Evolutionary conservation across 2,329 filamentous ascomycete genomes (phyloP).

Genomic region (Phyllachora maydis): DNA sequence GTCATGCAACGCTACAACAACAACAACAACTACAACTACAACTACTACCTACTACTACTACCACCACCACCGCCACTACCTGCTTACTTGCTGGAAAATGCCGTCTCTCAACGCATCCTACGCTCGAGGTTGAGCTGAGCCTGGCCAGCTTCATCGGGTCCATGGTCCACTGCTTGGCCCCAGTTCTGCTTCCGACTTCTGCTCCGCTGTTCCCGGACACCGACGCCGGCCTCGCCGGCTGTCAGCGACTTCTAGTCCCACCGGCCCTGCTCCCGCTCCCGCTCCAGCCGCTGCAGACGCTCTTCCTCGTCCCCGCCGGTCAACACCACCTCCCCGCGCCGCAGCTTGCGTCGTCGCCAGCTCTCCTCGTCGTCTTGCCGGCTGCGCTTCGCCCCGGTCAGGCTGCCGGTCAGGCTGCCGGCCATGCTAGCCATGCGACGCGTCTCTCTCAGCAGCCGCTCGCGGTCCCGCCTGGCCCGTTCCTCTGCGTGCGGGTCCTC

Average conservation of each 20-base stretch:
- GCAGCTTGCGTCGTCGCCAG: constrained; percentile 22
- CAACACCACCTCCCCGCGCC: constrained; percentile 24
- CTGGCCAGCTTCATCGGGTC: too few relatives aligned
- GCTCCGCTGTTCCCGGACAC: too few relatives aligned
- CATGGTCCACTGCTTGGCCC: too few relatives aligned
- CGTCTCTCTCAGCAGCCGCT: constrained; percentile 46
- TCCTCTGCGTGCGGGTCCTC: constrained; percentile 46
- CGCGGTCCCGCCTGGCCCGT: constrained; percentile 43
- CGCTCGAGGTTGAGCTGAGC: too few relatives aligned
- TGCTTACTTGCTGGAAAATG: too few relatives aligned
- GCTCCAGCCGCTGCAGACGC: constrained; percentile 32
- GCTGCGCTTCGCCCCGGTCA: constrained; percentile 26
- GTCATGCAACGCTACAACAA: too few relatives aligned
- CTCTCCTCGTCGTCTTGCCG: constrained; percentile 16
- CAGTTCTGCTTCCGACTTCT: too few relatives aligned
- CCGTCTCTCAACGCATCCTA: too few relatives aligned
- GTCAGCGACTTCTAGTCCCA: constrained; percentile 10
- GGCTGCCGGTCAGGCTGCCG: too few relatives aligned
- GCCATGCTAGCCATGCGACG: constrained; percentile 46
- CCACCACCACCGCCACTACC: too few relatives aligned
- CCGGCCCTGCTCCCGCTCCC: constrained; percentile 33
- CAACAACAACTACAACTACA: too few relatives aligned
- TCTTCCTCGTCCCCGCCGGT: constrained; percentile 27
- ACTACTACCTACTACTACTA: neutral
- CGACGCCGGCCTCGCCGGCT: too few relatives aligned